A percentile compares a stretch with the other conserved stretches of the same genome.
Evolutionary conservation across 1,139 yeast genomes (phyloP).

Genomic region (Kurtzmaniella natalensis): DNA sequence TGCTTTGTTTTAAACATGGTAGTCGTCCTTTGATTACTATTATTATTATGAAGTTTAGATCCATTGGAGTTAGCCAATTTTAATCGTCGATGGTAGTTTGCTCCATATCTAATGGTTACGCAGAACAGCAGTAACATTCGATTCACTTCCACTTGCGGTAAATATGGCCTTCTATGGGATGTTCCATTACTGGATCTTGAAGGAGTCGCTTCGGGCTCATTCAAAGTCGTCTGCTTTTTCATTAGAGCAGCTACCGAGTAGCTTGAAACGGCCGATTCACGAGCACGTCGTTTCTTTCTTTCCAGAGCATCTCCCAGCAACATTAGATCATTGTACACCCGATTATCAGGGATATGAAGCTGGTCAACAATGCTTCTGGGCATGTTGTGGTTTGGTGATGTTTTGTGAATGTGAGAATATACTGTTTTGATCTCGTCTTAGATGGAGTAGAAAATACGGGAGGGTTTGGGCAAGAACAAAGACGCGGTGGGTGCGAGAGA

Average conservation of each 20-base stretch:
- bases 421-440: too few relatives aligned
- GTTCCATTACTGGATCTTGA: not conserved
- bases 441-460: too few relatives aligned
- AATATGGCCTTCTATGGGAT: not conserved
- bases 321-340: conserved; percentile 3
- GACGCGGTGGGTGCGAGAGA: too few relatives aligned
- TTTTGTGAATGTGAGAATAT: too few relatives aligned
- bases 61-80: too few relatives aligned
- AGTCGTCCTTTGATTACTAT: too few relatives aligned
- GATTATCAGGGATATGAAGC: conserved; percentile 7
- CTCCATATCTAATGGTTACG: not conserved
- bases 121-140: not conserved
- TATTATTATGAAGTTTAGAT: too few relatives aligned
- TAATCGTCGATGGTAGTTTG: too few relatives aligned
- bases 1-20: too few relatives aligned
- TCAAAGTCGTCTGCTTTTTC: conserved; percentile 1
- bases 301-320: not conserved
- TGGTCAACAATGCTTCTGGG: conserved; percentile 4
- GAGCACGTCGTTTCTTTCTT: not conserved
- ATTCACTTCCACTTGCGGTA: not conserved
- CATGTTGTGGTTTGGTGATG: conserved; percentile 1
- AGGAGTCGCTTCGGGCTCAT: not conserved
- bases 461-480: too few relatives aligned
- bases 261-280: not conserved
- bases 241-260: conserved; percentile 1